These are phyloP conservation scores for Diutina neorugosa DNA, from an alignment of 1,139 yeast species.

Conservation along the genomic window DNA sequence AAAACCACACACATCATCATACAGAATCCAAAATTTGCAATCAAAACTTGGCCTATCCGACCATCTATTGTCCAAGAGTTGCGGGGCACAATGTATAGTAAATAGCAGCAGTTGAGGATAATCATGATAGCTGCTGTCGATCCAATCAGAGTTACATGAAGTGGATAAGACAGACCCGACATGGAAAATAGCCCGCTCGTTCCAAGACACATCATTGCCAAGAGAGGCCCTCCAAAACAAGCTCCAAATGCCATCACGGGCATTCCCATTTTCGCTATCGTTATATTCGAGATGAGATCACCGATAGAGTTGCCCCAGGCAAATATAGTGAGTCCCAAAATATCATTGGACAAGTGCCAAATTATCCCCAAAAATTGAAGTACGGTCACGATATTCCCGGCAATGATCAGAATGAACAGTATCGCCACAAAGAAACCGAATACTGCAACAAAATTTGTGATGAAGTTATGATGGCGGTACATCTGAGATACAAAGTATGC, in stretches of 20 bases:
- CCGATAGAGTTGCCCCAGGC: slow-evolving; percentile 92
- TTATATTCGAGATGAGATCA: slow-evolving; percentile 74
- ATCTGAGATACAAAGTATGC: neutral
- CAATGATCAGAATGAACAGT: slow-evolving; percentile 64
- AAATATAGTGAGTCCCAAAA: slow-evolving; percentile 57
- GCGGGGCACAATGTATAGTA: neutral
- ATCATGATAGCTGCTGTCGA: neutral
- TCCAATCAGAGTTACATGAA: neutral
- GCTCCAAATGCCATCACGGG: slow-evolving; percentile 92
- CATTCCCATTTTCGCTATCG: slow-evolving; percentile 77
- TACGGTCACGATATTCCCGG: slow-evolving; percentile 63
- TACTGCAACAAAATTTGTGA: slow-evolving; percentile 17
- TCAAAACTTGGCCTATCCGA: neutral
- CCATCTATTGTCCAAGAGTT: neutral
- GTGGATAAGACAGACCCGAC: neutral
- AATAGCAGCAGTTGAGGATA: neutral
- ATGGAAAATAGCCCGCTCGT: neutral
- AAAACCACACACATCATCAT: neutral
- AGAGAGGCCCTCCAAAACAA: slow-evolving; percentile 85
- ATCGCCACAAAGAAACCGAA: slow-evolving; percentile 61
- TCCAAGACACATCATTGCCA: slow-evolving; percentile 9
- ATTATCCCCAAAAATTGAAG: slow-evolving; percentile 52
- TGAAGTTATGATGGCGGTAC: neutral
- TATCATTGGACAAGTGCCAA: slow-evolving; percentile 60
- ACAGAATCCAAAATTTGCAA: neutral